These are phyloP conservation scores for Aureobasidium subglaciale DNA, from an alignment of 2,329 filamentous ascomycete genomes.

Conservation along the genomic window DNA sequence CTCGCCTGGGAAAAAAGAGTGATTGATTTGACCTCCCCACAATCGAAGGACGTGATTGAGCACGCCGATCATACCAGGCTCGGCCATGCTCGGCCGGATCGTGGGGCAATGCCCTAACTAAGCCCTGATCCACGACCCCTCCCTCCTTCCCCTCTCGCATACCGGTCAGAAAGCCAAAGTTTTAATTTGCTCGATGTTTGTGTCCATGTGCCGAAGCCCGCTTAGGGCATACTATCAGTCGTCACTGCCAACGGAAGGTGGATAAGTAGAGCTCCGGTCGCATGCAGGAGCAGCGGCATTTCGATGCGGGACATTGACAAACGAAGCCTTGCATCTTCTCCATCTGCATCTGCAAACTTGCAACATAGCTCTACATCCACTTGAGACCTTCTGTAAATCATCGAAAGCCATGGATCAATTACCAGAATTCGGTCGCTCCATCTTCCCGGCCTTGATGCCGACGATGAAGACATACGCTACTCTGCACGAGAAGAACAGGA, in stretches of 20 bases:
- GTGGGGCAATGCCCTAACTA: background rate
- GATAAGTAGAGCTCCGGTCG: background rate
- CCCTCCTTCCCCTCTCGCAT: background rate
- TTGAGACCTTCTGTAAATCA: no score
- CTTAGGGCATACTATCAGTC: background rate
- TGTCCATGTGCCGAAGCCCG: background rate
- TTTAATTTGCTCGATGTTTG: background rate
- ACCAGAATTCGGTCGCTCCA: constrained; percentile 21
- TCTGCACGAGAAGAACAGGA: constrained; percentile 21
- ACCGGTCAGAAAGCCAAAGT: background rate
- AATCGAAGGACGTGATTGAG: background rate
- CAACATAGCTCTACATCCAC: no score
- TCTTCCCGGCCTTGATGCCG: constrained; percentile 21
- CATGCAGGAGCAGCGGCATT: background rate
- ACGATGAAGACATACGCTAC: constrained; percentile 22
- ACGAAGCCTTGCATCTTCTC: background rate
- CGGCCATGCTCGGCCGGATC: background rate
- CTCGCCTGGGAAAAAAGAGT: no score
- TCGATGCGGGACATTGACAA: background rate
- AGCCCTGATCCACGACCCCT: background rate
- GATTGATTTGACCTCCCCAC: background rate
- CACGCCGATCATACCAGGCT: background rate
- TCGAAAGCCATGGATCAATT: constrained; percentile 21
- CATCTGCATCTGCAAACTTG: background rate
- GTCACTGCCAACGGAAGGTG: background rate